Conservation (phyloP, 768 basidiomycete genomes). For the Dentipellis sp. region DNA sequence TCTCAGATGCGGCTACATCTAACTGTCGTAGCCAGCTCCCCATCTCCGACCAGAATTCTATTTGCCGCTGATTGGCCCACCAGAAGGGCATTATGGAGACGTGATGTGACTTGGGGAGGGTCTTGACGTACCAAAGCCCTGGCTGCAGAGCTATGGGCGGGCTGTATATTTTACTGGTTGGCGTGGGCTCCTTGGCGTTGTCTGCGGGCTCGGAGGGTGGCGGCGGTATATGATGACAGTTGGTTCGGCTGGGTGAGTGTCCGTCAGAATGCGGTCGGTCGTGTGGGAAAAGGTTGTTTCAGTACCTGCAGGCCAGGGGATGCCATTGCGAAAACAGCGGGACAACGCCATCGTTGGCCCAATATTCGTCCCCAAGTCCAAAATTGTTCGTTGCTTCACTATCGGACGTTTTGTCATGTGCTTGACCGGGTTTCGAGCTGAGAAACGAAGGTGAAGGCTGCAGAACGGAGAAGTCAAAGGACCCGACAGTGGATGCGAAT, state of each 20-base stretch:
- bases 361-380: slow-evolving; percentile 23
- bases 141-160: slow-evolving; percentile 13
- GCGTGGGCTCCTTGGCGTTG: too few species aligned
- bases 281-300: not conserved
- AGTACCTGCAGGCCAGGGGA: slow-evolving; percentile 34
- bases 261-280: not conserved
- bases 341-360: slow-evolving; percentile 40
- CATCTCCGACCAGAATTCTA: slow-evolving; percentile 30
- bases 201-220: not conserved
- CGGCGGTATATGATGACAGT: not conserved
- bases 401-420: not conserved
- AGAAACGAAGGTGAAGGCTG: slow-evolving; percentile 27
- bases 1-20: slow-evolving; percentile 14
- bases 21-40: slow-evolving; percentile 28
- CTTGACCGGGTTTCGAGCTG: not conserved
- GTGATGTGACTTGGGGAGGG: slow-evolving; percentile 27
- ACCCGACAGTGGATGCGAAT: slow-evolving; percentile 22
- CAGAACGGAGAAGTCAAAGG: slow-evolving; percentile 30
- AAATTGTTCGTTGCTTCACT: not conserved
- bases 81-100: slow-evolving; percentile 32
- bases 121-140: slow-evolving; percentile 35
- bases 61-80: slow-evolving; percentile 26
- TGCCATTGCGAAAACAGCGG: slow-evolving; percentile 45
- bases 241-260: not conserved
- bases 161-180: too few species aligned